These are phyloP conservation scores for Porogramme epimiltina DNA, from an alignment of 1,284 basidiomycete genomes.

Conservation along the genomic window DNA sequence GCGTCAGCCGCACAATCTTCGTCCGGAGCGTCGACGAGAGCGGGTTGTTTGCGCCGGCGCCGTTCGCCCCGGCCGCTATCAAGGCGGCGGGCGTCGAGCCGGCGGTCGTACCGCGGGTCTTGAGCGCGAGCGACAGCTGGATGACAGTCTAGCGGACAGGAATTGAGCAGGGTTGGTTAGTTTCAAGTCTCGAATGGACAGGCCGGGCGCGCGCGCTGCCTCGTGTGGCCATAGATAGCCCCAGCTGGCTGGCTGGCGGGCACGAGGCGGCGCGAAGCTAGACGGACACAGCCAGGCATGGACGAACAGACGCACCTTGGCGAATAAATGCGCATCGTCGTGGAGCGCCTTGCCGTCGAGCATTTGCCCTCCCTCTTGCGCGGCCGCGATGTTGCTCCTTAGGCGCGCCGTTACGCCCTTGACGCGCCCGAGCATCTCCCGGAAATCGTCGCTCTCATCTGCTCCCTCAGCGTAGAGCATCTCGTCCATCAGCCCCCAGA, in stretches of 20 bases:
- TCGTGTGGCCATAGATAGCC: no score
- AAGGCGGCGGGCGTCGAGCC: conserved; percentile 7
- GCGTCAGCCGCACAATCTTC: conserved; percentile 72
- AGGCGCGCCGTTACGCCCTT: conserved; percentile 59
- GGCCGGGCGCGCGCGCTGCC: no score
- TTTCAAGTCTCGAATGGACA: background rate
- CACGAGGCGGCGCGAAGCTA: conserved; percentile 12
- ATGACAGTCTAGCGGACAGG: conserved; percentile 56
- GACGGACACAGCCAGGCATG: conserved; percentile 48
- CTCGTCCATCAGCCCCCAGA: conserved; percentile 74
- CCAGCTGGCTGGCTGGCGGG: no score
- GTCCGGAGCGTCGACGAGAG: conserved; percentile 61
- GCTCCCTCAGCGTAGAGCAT: conserved; percentile 47
- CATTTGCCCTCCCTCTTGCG: conserved; percentile 46
- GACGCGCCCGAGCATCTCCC: conserved; percentile 55
- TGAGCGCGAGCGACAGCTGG: conserved; percentile 66
- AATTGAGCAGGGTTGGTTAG: background rate
- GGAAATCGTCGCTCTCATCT: conserved; percentile 43
- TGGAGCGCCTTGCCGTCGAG: conserved; percentile 59
- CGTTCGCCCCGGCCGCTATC: conserved; percentile 2
- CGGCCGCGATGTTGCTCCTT: conserved; percentile 49
- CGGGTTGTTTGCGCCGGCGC: conserved; percentile 36
- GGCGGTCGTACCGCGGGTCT: conserved; percentile 47
- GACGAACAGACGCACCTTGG: conserved; percentile 70
- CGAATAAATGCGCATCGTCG: conserved; percentile 72